Conservation (phyloP, 352 stramenopile genomes). For the Phytophthora aleatoria region DNA sequence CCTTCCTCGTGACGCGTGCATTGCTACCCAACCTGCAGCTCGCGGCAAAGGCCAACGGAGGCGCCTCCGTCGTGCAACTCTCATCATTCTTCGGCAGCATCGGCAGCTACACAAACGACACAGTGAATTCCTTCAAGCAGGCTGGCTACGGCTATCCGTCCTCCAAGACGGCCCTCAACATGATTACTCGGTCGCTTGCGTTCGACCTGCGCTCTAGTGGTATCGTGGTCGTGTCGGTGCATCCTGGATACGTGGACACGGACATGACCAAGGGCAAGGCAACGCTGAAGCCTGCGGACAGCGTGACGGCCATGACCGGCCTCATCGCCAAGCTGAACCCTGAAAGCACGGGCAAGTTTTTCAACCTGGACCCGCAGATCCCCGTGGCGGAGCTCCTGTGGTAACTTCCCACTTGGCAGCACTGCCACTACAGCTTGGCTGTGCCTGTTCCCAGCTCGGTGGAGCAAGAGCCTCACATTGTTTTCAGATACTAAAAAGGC, state of each 20-base stretch:
- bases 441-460: no score
- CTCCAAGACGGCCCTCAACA: slow-evolving; percentile 48
- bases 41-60: no score
- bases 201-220: slow-evolving; percentile 50
- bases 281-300: slow-evolving; percentile 31
- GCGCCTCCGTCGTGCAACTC: slow-evolving; percentile 21
- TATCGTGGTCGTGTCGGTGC: slow-evolving; percentile 38
- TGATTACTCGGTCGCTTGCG: slow-evolving; percentile 9
- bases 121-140: slow-evolving; percentile 19
- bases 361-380: no score
- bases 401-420: no score
- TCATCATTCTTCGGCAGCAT: slow-evolving; percentile 56
- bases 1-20: no score
- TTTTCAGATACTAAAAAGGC: no score
- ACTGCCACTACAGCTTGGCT: no score
- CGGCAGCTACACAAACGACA: slow-evolving; percentile 4
- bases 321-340: slow-evolving; percentile 23
- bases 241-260: slow-evolving; percentile 55
- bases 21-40: no score
- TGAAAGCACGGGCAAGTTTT: no score
- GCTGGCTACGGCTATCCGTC: slow-evolving; percentile 54
- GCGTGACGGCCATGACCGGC: slow-evolving; percentile 33
- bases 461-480: no score
- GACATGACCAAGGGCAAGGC: slow-evolving; percentile 36
- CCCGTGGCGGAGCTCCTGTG: no score